Evolutionary conservation across 2,329 filamentous ascomycete genomes (phyloP).

Genomic region (Aspergillus tanneri): DNA sequence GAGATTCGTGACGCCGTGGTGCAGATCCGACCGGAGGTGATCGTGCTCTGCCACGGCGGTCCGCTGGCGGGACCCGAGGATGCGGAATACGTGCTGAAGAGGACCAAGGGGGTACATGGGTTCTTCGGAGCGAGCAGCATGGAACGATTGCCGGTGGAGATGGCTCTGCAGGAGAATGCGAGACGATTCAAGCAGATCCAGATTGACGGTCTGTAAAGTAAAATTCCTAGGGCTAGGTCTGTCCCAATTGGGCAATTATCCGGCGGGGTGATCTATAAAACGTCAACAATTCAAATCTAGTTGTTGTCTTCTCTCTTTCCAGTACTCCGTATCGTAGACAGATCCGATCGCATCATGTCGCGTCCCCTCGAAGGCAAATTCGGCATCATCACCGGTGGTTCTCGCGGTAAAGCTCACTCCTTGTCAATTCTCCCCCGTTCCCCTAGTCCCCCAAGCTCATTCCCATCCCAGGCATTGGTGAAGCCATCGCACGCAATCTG

Average conservation of each 20-base stretch:
- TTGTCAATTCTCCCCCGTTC: neutral
- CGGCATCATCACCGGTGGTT: conserved; percentile 75
- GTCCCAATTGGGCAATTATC: conserved; percentile 29
- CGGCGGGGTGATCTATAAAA: conserved; percentile 14
- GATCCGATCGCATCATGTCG: conserved; percentile 21
- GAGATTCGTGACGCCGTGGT: conserved; percentile 62
- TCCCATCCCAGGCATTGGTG: conserved; percentile 66
- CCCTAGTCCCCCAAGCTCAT: conserved; percentile 11
- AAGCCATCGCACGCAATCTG: conserved; percentile 67
- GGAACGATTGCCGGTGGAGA: conserved; percentile 67
- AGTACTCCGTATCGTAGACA: neutral
- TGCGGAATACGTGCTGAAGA: conserved; percentile 60
- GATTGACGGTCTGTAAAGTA: conserved; percentile 13
- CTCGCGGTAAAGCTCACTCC: conserved; percentile 59
- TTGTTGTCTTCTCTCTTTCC: neutral
- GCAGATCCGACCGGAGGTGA: conserved; percentile 56
- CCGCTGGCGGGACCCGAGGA: conserved; percentile 65
- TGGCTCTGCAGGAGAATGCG: conserved; percentile 61
- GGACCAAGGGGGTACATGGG: conserved; percentile 65
- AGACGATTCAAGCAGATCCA: conserved; percentile 53
- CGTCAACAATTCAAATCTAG: neutral
- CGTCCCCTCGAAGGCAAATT: conserved; percentile 68
- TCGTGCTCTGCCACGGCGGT: conserved; percentile 69
- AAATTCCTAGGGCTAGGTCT: conserved; percentile 3
- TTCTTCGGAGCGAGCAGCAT: conserved; percentile 70